Percentiles rank a stretch among this genome's conserved stretches.
Evolutionary conservation across 1,284 basidiomycete species (phyloP).

Genomic region (Rhodotorula sp.): DNA sequence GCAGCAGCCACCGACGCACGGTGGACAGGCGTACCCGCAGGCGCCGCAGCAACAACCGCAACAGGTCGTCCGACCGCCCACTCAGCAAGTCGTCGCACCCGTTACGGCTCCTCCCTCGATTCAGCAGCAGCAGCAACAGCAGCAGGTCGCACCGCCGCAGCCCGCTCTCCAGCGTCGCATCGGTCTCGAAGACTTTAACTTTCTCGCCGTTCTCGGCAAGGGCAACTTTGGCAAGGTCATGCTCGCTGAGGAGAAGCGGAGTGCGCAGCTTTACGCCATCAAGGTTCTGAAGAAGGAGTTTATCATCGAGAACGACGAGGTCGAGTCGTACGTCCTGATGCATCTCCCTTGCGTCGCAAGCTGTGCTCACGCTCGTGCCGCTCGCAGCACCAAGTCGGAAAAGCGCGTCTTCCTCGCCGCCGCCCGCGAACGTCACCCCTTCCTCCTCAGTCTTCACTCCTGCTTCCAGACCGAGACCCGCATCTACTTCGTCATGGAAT

Average conservation of each 20-base stretch:
- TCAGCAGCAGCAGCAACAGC: constrained; percentile 41
- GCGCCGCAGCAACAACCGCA: constrained; percentile 37
- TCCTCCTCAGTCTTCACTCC: constrained; percentile 93
- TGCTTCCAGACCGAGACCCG: constrained; percentile 99
- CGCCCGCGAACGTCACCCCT: constrained; percentile 93
- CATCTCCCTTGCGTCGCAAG: neutral
- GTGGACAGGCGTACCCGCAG: neutral
- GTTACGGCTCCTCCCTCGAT: constrained; percentile 27
- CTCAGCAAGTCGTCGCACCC: constrained; percentile 33
- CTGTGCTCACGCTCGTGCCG: neutral
- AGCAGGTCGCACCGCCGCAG: neutral
- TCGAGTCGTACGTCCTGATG: constrained; percentile 72
- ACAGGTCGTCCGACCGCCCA: constrained; percentile 47
- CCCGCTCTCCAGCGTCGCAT: constrained; percentile 57
- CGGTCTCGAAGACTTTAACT: constrained; percentile 98
- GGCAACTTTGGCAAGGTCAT: constrained; percentile 99
- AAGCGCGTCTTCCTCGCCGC: constrained; percentile 97
- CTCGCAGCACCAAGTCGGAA: constrained; percentile 89
- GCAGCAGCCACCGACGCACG: constrained; percentile 29
- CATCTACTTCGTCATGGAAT: constrained; percentile 64
- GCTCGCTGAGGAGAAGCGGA: constrained; percentile 96
- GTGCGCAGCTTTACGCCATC: constrained; percentile 90
- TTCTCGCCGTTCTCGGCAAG: constrained; percentile 96
- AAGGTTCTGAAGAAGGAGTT: constrained; percentile 99
- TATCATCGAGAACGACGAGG: constrained; percentile 99